Conservation (phyloP, 2,329 filamentous ascomycete genomes). For the Verticillium nubilum region DNA sequence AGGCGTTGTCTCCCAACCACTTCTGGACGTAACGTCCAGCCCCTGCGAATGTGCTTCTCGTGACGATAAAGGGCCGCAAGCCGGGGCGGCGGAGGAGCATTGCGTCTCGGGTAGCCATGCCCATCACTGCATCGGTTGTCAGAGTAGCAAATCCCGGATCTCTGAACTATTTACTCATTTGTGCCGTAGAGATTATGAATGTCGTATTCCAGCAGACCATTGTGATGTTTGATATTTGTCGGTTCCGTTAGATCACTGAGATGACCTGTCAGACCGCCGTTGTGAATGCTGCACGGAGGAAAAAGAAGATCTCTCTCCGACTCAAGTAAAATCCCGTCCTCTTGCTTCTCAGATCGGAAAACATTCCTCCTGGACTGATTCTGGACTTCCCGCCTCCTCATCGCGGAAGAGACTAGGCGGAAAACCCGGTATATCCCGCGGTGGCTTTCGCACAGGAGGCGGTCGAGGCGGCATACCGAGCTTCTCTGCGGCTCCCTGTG, state of each 20-base stretch:
- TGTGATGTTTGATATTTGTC: slow-evolving; percentile 62
- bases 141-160: too few relatives aligned
- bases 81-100: slow-evolving; percentile 61
- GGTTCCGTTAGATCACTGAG: slow-evolving; percentile 43
- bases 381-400: not conserved
- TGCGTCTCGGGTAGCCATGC: slow-evolving; percentile 54
- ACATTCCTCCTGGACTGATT: too few relatives aligned
- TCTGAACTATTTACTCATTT: too few relatives aligned
- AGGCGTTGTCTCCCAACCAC: slow-evolving; percentile 56
- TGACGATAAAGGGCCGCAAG: slow-evolving; percentile 66
- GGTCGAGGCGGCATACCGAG: slow-evolving; percentile 52
- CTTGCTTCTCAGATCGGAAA: too few relatives aligned
- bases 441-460: slow-evolving; percentile 56
- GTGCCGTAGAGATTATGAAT: slow-evolving; percentile 73
- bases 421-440: slow-evolving; percentile 56
- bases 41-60: slow-evolving; percentile 70
- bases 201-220: slow-evolving; percentile 65
- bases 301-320: slow-evolving; percentile 45
- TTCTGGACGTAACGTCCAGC: slow-evolving; percentile 59
- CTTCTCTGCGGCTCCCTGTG: slow-evolving; percentile 23
- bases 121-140: slow-evolving; percentile 59
- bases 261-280: slow-evolving; percentile 19
- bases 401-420: not conserved
- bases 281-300: slow-evolving; percentile 61
- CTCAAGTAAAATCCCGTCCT: not conserved